Base-by-base conservation (phyloP, 129 eudicot genomes). In the Flaveria trinervia region DNA sequence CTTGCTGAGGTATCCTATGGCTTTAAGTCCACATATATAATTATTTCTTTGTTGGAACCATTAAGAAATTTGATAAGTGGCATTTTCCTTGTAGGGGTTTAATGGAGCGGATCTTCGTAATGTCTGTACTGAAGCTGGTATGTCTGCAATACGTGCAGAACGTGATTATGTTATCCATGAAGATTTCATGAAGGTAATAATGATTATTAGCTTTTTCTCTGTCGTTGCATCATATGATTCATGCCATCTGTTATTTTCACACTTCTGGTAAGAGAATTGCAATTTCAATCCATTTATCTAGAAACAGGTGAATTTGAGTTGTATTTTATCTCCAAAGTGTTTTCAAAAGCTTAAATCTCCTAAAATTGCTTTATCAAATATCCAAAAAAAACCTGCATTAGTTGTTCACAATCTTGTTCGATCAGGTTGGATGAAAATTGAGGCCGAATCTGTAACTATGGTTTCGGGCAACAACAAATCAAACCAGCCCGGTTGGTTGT, bases 81-180 rank as follows among this genome's bases (percentile, higher is more conserved):
- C 68, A 5, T 75, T 75, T 75, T 71, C 20, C 11, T 77, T 51
- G 3, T 80, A 95, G 99, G 99, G 99, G 17, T 95, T 91, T 78
- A 95, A 95, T 49, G 99, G 99, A 49, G 99, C 99, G 18, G 99
- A 95, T 79, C 94, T 95, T 46, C 97, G 99, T 39, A 95, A 95
- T 33, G 87, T 91, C 44, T 95, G 99, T 66, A 95, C 99, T 50
- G 99, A 95, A 80, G 99, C 99, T 82, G 99, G 99, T 16, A 95
- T 91, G 99, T 85, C 86, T 26, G 99, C 99, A 20, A 95, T 95
- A 33, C 97, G 99, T 39, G 99, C 97, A 0, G 99, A 95, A 82
- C 96, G 99, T 60, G 99, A 95, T 85, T 95, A 95, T 79, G 97
- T 91, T 20, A 89, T 95, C 72, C 99, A 95, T 76, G 99, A 95